A percentile compares a stretch with the other conserved stretches of the same genome.
Conservation (phyloP, 2,329 filamentous ascomycete genomes). For the Orbilia javanica region DNA sequence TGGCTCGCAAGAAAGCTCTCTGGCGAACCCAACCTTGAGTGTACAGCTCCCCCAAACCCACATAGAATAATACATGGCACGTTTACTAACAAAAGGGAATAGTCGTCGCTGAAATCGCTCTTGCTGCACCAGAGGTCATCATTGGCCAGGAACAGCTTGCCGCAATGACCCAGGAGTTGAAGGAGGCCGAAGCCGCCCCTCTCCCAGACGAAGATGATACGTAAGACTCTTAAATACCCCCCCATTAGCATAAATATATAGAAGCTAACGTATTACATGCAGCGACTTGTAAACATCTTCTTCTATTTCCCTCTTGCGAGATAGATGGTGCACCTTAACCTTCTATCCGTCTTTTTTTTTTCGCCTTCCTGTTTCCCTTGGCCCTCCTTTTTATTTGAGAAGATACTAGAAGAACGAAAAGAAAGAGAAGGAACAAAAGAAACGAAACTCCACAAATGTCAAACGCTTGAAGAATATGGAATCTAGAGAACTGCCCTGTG, state of each 20-base stretch:
- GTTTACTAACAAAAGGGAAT: slow-evolving; percentile 1
- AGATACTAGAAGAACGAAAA: slow-evolving; percentile 28
- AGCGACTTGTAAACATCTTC: slow-evolving; percentile 62
- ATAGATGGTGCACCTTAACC: background rate
- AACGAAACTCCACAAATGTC: slow-evolving; percentile 12
- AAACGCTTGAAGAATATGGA: slow-evolving; percentile 40
- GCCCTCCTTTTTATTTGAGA: slow-evolving; percentile 14
- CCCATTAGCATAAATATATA: background rate
- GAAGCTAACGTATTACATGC: background rate
- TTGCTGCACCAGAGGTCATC: slow-evolving; percentile 90
- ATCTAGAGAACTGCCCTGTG: slow-evolving; percentile 35
- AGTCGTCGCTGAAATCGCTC: slow-evolving; percentile 93
- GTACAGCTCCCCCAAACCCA: slow-evolving; percentile 64
- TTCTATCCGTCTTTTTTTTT: background rate
- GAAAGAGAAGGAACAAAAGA: slow-evolving; percentile 10
- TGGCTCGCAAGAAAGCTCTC: slow-evolving; percentile 99
- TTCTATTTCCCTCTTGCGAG: background rate
- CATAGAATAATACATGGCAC: slow-evolving; percentile 13
- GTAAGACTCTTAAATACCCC: slow-evolving; percentile 54
- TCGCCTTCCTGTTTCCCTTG: slow-evolving; percentile 7
- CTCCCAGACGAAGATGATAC: slow-evolving; percentile 95
- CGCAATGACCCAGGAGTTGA: slow-evolving; percentile 90
- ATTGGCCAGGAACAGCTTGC: slow-evolving; percentile 86
- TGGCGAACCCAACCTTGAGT: slow-evolving; percentile 86
- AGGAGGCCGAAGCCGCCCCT: slow-evolving; percentile 80